Percentiles rank a stretch among this genome's conserved stretches.
Conservation (phyloP, 306 rosid genomes). For the Benincasa hispida region DNA sequence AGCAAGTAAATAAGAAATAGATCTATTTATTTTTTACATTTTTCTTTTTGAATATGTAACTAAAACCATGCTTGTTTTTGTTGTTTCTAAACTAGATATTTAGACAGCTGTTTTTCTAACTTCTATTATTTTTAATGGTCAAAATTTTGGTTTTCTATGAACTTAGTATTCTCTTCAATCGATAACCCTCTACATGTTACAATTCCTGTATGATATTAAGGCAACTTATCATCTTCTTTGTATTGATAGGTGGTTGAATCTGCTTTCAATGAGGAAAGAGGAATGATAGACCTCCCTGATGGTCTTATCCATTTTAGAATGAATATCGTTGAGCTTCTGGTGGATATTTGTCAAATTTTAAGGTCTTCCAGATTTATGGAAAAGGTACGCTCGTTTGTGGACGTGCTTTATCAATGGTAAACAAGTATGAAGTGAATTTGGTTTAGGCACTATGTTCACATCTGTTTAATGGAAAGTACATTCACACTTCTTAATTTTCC, state of each 20-base stretch:
- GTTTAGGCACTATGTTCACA: background rate
- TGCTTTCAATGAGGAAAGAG: slow-evolving; percentile 47
- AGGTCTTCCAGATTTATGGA: slow-evolving; percentile 58
- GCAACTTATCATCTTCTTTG: slow-evolving; percentile 7
- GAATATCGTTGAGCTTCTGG: slow-evolving; percentile 84
- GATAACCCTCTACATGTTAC: background rate
- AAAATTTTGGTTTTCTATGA: background rate
- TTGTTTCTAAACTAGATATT: background rate
- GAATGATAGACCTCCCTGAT: slow-evolving; percentile 73
- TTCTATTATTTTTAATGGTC: background rate
- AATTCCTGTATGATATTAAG: background rate
- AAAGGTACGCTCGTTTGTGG: slow-evolving; percentile 35
- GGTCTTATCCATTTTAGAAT: slow-evolving; percentile 74
- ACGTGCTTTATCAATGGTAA: background rate
- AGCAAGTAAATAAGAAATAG: background rate
- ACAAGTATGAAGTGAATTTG: background rate
- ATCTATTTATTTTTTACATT: background rate
- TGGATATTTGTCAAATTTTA: slow-evolving; percentile 83
- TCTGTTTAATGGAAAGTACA: no score
- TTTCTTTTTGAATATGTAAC: background rate
- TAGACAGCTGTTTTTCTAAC: background rate
- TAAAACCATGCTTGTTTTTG: background rate
- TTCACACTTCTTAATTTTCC: background rate
- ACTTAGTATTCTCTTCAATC: background rate
- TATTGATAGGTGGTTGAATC: slow-evolving; percentile 68